phyloP scores from a whole-genome alignment of 768 basidiomycete genomes.

The Lactarius tabidus region DNA sequence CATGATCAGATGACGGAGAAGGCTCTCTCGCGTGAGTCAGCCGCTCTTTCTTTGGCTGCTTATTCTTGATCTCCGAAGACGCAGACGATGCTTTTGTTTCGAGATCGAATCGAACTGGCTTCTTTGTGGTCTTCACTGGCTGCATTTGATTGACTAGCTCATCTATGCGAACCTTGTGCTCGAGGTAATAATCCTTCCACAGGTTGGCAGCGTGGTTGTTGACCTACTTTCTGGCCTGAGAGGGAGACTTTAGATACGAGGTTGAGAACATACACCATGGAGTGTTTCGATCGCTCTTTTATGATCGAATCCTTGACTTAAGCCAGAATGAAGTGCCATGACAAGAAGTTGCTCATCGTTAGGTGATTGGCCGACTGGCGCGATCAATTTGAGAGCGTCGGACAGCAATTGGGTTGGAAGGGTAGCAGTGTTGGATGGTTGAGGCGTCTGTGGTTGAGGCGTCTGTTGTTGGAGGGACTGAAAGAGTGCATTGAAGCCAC shows the following conservation, averaged over 20 bases:
- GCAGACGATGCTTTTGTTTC: neutral
- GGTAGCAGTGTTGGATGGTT: neutral
- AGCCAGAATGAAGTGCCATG: constrained; percentile 39
- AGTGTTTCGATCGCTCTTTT: constrained; percentile 63
- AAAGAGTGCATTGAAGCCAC: constrained; percentile 5
- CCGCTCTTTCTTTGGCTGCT: neutral
- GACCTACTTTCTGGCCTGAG: constrained; percentile 30
- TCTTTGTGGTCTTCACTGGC: constrained; percentile 37
- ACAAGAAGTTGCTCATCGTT: constrained; percentile 60
- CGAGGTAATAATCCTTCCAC: constrained; percentile 81
- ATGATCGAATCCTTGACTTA: constrained; percentile 45
- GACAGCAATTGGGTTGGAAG: constrained; percentile 16
- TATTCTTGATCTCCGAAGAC: neutral
- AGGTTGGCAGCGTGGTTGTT: constrained; percentile 51
- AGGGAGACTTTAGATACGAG: constrained; percentile 9
- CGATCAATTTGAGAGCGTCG: constrained; percentile 36
- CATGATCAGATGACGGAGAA: neutral
- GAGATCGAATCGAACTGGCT: constrained; percentile 26
- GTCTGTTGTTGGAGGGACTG: constrained; percentile 14
- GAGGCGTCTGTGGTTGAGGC: constrained; percentile 6
- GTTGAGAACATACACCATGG: constrained; percentile 50
- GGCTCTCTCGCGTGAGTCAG: neutral
- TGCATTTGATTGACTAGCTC: constrained; percentile 28
- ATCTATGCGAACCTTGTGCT: constrained; percentile 61
- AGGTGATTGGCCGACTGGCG: constrained; percentile 45